Conservation (phyloP, 2,329 filamentous ascomycete species). For the Camptophora hylomeconis region DNA sequence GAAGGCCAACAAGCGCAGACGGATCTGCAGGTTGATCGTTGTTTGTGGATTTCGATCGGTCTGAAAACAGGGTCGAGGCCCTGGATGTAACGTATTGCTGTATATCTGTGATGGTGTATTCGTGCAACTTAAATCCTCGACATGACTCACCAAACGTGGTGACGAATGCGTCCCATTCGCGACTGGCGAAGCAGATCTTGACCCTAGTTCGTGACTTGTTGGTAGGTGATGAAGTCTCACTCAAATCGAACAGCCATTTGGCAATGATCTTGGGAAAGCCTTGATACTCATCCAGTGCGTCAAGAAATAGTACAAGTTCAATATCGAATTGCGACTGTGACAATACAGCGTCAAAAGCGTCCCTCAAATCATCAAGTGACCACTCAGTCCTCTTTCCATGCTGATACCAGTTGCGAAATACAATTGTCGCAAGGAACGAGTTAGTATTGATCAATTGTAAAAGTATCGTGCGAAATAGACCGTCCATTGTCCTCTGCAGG, state of each 20-base stretch:
- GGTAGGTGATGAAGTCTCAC: no score
- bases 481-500: conserved; percentile 1
- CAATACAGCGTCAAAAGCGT: no score
- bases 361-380: no score
- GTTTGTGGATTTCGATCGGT: background rate
- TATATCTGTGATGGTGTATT: conserved; percentile 2
- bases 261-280: conserved; percentile 1
- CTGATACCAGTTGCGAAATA: no score
- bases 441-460: background rate
- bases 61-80: background rate
- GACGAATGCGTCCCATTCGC: no score
- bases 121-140: conserved; percentile 1
- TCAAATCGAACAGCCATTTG: background rate
- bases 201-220: no score
- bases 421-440: background rate
- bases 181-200: no score
- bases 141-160: no score
- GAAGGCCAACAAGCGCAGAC: no score
- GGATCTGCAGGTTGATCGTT: no score
- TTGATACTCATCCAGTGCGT: conserved; percentile 4
- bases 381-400: no score
- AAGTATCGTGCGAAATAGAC: conserved; percentile 2
- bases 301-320: conserved; percentile 2
- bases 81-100: conserved; percentile 1
- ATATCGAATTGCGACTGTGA: no score